Evolutionary conservation across 179 eudicot species (phyloP).

Genomic region (Silene noctiflora): DNA sequence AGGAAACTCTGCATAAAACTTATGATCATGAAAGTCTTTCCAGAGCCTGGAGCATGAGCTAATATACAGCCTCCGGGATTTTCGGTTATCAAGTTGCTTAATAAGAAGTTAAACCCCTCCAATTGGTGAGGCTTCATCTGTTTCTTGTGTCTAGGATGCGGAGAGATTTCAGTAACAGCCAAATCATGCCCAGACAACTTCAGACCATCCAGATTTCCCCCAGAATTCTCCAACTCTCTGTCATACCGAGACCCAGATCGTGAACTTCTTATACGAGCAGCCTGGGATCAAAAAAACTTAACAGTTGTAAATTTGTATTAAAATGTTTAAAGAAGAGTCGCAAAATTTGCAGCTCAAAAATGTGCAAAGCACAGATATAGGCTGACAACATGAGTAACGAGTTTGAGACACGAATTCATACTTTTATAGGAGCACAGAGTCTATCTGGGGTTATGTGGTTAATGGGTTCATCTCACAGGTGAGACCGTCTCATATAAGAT

Average conservation of each 20-base stretch:
- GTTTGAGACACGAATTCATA: background rate
- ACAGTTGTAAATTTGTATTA: background rate
- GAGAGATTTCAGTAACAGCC: slow-evolving; percentile 43
- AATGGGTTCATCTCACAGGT: no score
- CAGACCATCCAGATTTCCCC: slow-evolving; percentile 29
- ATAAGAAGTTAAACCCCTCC: slow-evolving; percentile 88
- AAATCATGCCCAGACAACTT: slow-evolving; percentile 51
- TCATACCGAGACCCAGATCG: slow-evolving; percentile 32
- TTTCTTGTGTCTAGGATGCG: slow-evolving; percentile 84
- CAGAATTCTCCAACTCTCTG: slow-evolving; percentile 31
- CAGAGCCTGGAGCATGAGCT: slow-evolving; percentile 98
- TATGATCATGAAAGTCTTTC: slow-evolving; percentile 93
- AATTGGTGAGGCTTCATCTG: slow-evolving; percentile 91
- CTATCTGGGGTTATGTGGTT: no score
- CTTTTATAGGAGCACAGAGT: background rate
- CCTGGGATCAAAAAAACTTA: slow-evolving; percentile 27
- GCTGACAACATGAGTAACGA: background rate
- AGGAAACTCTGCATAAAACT: slow-evolving; percentile 90
- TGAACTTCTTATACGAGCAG: slow-evolving; percentile 38
- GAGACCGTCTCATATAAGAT: no score
- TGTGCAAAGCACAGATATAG: background rate
- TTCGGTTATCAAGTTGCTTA: slow-evolving; percentile 68
- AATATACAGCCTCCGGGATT: slow-evolving; percentile 92
- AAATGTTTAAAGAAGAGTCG: background rate
- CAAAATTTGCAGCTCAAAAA: background rate